phyloP scores from a whole-genome alignment of 2,329 filamentous ascomycete species.

The Setomelanomma holmii region DNA sequence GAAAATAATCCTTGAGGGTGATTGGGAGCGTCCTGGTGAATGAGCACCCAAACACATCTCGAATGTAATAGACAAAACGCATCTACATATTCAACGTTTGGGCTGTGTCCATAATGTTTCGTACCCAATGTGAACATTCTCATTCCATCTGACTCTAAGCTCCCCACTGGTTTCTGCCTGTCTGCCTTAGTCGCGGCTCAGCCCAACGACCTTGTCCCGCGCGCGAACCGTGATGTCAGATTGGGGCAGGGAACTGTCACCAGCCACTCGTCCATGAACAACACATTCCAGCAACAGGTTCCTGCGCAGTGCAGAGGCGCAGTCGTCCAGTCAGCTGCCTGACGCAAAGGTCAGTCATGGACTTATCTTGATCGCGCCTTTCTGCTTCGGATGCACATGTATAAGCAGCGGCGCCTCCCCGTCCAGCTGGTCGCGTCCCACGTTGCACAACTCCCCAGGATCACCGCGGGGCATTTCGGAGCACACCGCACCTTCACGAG shows the following conservation, averaged over 20 bases:
- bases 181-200: conserved; percentile 8
- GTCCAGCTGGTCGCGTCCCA: conserved; percentile 10
- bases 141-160: no score
- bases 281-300: conserved; percentile 19
- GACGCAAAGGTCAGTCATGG: conserved; percentile 14
- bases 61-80: conserved; percentile 37
- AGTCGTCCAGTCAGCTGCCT: conserved; percentile 34
- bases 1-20: conserved; percentile 5
- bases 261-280: conserved; percentile 21
- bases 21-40: conserved; percentile 21
- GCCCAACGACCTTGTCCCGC: conserved; percentile 13
- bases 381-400: conserved; percentile 6
- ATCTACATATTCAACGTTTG: conserved; percentile 9
- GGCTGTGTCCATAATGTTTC: background rate
- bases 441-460: conserved; percentile 16
- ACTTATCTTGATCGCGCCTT: conserved; percentile 17
- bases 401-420: conserved; percentile 16
- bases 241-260: conserved; percentile 7
- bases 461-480: conserved; percentile 21
- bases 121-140: background rate
- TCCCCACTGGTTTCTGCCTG: conserved; percentile 23
- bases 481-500: conserved; percentile 27
- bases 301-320: conserved; percentile 32
- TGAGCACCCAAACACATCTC: conserved; percentile 18
- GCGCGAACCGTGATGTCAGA: conserved; percentile 24